Evolutionary conservation across 345 rosid species (phyloP).

Genomic region (Sisymbrium irio): DNA sequence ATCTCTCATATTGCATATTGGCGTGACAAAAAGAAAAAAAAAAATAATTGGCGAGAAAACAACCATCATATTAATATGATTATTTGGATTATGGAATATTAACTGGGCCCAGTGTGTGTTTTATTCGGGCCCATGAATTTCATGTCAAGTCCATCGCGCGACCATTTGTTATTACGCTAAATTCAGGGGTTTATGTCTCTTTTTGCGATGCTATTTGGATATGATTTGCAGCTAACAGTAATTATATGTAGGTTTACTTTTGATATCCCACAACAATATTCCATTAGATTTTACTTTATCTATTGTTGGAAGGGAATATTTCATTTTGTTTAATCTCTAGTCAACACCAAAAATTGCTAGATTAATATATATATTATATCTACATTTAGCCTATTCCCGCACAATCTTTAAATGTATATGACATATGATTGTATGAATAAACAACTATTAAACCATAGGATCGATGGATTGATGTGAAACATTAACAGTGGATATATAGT

Average conservation of each 20-base stretch:
- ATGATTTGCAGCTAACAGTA: conserved; percentile 29
- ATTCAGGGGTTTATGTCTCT: conserved; percentile 16
- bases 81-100: conserved; percentile 18
- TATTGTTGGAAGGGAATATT: conserved; percentile 22
- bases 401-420: neutral
- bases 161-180: neutral
- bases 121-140: conserved; percentile 28
- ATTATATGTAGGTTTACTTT: conserved; percentile 10
- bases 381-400: neutral
- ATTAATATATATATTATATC: neutral
- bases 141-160: conserved; percentile 23
- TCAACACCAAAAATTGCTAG: neutral
- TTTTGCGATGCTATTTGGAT: conserved; percentile 4
- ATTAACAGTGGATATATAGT: neutral
- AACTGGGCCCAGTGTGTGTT: conserved; percentile 18
- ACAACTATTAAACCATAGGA: neutral
- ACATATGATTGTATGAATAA: neutral
- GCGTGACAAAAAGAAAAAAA: neutral
- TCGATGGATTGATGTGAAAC: neutral
- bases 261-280: conserved; percentile 17
- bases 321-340: conserved; percentile 5
- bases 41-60: neutral
- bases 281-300: neutral
- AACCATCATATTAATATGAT: neutral
- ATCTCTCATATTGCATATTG: neutral